phyloP scores from a whole-genome alignment of 1,139 yeast genomes.

The Geotrichum reessii region DNA sequence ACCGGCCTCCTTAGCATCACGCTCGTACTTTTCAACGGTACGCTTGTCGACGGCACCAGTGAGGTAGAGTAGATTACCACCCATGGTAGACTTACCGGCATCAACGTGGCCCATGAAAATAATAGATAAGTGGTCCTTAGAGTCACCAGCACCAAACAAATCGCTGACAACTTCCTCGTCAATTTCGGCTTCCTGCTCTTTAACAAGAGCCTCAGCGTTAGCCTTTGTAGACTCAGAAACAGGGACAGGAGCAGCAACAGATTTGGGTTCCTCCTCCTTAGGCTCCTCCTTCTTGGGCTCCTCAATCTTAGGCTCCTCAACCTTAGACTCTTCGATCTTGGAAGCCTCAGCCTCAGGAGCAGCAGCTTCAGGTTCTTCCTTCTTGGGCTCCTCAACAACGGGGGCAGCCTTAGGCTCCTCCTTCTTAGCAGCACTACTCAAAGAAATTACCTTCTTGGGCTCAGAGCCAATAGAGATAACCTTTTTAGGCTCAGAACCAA shows the following conservation, averaged over 20 bases:
- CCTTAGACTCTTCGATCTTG: conserved; percentile 13
- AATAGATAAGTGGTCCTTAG: conserved; percentile 88
- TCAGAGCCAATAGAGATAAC: conserved; percentile 17
- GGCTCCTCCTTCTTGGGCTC: no score
- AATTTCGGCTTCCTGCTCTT: conserved; percentile 77
- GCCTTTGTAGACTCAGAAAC: conserved; percentile 26
- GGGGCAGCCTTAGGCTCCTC: conserved; percentile 13
- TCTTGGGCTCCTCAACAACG: not conserved
- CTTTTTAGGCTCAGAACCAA: no score
- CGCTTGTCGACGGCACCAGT: conserved; percentile 98
- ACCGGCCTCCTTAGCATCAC: conserved; percentile 98
- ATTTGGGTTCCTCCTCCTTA: no score
- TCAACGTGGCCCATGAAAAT: conserved; percentile 99
- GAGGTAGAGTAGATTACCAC: conserved; percentile 87
- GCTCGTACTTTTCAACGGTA: conserved; percentile 96
- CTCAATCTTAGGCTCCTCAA: conserved; percentile 13
- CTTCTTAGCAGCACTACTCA: no score
- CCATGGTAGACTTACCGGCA: conserved; percentile 99
- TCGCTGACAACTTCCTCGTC: conserved; percentile 87
- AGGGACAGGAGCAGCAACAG: conserved; percentile 30
- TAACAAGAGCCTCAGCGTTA: conserved; percentile 48
- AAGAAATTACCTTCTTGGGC: conserved; percentile 10
- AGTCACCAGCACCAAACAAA: conserved; percentile 70
- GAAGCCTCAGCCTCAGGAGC: conserved; percentile 4
- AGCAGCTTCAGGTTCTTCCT: conserved; percentile 16